A percentile compares a stretch with the other conserved stretches of the same genome.
Evolutionary conservation across 345 rosid species (phyloP).

Genomic region (Aegle marmelos): DNA sequence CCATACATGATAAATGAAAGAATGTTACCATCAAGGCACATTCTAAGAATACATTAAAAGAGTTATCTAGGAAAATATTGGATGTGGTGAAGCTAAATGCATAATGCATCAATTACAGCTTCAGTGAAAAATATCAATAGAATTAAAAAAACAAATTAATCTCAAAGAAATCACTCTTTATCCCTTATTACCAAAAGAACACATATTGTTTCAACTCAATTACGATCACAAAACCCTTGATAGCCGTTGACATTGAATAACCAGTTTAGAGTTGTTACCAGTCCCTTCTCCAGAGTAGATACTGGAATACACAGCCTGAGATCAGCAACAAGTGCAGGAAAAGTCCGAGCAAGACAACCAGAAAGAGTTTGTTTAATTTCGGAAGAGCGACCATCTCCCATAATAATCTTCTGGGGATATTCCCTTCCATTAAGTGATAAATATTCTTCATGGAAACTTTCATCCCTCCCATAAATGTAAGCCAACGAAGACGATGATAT

Average conservation of each 20-base stretch:
- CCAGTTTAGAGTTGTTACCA: slow-evolving; percentile 40
- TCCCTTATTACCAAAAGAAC: background rate
- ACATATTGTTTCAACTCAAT: background rate
- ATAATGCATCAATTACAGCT: background rate
- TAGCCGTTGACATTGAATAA: slow-evolving; percentile 2
- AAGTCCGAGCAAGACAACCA: slow-evolving; percentile 75
- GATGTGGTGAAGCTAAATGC: background rate
- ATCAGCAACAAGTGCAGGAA: slow-evolving; percentile 66
- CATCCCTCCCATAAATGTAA: slow-evolving; percentile 82
- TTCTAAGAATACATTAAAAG: background rate
- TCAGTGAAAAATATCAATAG: background rate
- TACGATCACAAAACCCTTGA: background rate
- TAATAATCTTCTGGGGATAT: slow-evolving; percentile 52
- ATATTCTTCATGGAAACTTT: slow-evolving; percentile 65
- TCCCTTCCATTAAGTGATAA: slow-evolving; percentile 58
- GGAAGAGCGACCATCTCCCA: slow-evolving; percentile 68
- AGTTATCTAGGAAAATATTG: background rate
- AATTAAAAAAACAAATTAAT: background rate
- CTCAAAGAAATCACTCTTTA: background rate
- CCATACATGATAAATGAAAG: background rate
- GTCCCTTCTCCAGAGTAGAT: slow-evolving; percentile 74
- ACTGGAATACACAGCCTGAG: slow-evolving; percentile 62
- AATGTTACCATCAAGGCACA: background rate
- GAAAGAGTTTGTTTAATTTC: slow-evolving; percentile 81
- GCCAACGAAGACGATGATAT: slow-evolving; percentile 86